Conservation (phyloP, 2,329 filamentous ascomycete genomes). For the Fusarium globosum region DNA sequence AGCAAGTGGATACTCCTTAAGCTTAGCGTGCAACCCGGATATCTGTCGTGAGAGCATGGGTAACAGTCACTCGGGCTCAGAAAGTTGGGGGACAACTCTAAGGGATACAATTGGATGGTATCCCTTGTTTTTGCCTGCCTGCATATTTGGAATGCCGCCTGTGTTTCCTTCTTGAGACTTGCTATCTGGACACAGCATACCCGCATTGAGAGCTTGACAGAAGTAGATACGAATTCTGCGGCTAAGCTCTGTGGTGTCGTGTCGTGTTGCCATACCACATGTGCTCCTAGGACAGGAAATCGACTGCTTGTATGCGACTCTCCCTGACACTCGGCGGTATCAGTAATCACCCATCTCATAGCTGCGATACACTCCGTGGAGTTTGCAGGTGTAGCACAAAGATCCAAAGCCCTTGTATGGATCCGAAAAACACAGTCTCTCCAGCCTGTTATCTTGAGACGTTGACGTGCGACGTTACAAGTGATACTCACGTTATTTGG, state of each 20-base stretch:
- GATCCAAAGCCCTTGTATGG: neutral
- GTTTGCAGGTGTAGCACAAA: too few species aligned
- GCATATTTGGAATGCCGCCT: neutral
- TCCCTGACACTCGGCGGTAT: too few species aligned
- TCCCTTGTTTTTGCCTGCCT: too few species aligned
- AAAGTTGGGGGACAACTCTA: neutral
- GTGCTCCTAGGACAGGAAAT: neutral
- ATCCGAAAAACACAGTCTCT: neutral
- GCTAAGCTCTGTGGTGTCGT: too few species aligned
- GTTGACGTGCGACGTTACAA: neutral
- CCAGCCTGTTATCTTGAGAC: neutral
- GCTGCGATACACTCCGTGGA: too few species aligned
- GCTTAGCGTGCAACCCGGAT: neutral
- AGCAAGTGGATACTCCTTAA: neutral
- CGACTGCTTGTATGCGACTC: neutral
- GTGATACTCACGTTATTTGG: neutral
- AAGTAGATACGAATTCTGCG: too few species aligned
- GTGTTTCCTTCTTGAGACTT: neutral
- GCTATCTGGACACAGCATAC: neutral
- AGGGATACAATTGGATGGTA: neutral
- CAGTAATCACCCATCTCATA: neutral
- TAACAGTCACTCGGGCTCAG: neutral
- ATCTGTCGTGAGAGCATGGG: neutral
- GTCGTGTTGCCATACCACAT: too few species aligned
- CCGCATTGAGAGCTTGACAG: neutral